Percentiles rank a stretch among this genome's conserved stretches.
phyloP scores from a whole-genome alignment of 257 asterid species.

The Thymus quinquecostatus region DNA sequence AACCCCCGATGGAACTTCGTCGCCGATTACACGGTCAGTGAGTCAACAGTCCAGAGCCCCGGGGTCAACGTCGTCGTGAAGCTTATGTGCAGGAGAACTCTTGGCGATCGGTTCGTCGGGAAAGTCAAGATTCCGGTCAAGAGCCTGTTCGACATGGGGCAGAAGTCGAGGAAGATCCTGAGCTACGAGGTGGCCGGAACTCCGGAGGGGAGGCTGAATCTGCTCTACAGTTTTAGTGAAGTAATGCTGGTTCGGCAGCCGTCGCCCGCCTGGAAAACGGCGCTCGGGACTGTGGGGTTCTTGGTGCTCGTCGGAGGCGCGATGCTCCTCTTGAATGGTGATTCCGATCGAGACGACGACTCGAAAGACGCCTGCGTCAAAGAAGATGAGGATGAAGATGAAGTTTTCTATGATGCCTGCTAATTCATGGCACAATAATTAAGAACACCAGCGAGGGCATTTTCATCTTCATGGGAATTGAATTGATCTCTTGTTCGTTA shows the following conservation, averaged over 20 bases:
- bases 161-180: conserved; percentile 9
- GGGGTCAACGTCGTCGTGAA: conserved; percentile 29
- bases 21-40: conserved; percentile 32
- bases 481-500: no score
- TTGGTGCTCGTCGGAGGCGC: conserved; percentile 13
- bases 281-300: background rate
- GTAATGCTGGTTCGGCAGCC: background rate
- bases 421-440: no score
- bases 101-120: conserved; percentile 31
- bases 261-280: conserved; percentile 28
- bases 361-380: background rate
- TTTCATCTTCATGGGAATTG: no score
- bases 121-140: conserved; percentile 35
- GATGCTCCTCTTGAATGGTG: background rate
- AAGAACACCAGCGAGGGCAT: background rate
- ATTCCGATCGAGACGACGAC: background rate
- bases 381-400: conserved; percentile 1
- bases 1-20: conserved; percentile 40
- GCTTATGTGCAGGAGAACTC: conserved; percentile 28
- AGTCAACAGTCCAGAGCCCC: conserved; percentile 23
- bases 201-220: conserved; percentile 18
- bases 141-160: conserved; percentile 35
- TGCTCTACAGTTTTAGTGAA: conserved; percentile 32
- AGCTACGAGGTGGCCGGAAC: conserved; percentile 31
- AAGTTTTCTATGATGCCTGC: background rate